phyloP scores from a whole-genome alignment of 1,284 basidiomycete genomes.

The Marasmius sp. region DNA sequence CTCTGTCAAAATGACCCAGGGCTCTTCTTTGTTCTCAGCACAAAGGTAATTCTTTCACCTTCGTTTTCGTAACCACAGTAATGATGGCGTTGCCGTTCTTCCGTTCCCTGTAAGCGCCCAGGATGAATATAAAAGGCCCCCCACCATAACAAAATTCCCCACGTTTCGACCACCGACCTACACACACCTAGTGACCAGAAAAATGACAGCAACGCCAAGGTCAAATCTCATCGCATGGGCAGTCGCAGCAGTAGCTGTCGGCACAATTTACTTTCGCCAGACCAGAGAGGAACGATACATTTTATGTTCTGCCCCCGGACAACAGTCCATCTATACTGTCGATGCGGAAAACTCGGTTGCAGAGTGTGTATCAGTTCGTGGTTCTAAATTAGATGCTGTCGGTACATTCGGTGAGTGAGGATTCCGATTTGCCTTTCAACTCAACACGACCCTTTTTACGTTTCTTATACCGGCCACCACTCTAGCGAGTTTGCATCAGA shows the following conservation, averaged over 20 bases:
- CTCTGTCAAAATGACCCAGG: no score
- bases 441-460: neutral
- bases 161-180: neutral
- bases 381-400: neutral
- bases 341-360: neutral
- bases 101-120: no score
- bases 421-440: no score
- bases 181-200: neutral
- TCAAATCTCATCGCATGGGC: neutral
- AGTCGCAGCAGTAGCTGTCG: neutral
- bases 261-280: neutral
- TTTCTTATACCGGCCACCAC: neutral
- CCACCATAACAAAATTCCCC: neutral
- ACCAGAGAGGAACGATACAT: neutral
- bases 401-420: neutral
- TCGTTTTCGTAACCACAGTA: no score
- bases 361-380: neutral
- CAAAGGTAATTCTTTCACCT: no score
- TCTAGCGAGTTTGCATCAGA: neutral
- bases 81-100: no score
- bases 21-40: no score
- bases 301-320: neutral
- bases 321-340: neutral
- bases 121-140: no score
- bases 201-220: neutral